These are phyloP conservation scores for Candida insectalens DNA, from an alignment of 805 yeast genomes.

Conservation along the genomic window DNA sequence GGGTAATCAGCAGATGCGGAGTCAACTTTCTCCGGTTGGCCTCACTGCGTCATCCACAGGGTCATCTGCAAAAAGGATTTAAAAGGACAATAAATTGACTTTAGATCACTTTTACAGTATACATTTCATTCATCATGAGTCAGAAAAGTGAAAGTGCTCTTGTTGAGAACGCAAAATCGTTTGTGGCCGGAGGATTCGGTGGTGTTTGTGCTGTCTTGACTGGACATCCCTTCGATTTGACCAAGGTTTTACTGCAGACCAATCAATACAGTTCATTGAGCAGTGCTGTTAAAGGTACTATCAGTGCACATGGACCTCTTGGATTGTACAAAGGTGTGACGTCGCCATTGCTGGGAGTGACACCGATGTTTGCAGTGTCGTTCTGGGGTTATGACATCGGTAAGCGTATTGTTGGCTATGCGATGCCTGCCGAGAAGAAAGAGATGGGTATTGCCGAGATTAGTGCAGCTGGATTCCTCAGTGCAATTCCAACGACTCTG, in stretches of 20 bases:
- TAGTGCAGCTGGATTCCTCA: conserved; percentile 86
- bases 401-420: conserved; percentile 53
- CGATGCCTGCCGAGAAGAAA: conserved; percentile 19
- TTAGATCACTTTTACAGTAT: too few species aligned
- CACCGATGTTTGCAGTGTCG: conserved; percentile 97
- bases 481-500: conserved; percentile 90
- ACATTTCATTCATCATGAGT: too few species aligned
- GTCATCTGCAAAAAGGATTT: too few species aligned
- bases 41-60: too few species aligned
- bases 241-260: conserved; percentile 88
- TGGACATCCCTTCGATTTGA: conserved; percentile 93
- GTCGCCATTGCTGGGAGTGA: conserved; percentile 93
- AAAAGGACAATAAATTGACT: too few species aligned
- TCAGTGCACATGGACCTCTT: conserved; percentile 61
- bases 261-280: conserved; percentile 53
- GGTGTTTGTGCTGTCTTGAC: conserved; percentile 93
- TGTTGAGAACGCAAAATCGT: conserved; percentile 76
- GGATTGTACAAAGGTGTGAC: conserved; percentile 92
- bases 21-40: too few species aligned
- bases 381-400: conserved; percentile 98
- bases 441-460: conserved; percentile 58
- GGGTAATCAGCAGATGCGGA: too few species aligned
- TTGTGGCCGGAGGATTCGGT: conserved; percentile 92
- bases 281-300: conserved; percentile 59
- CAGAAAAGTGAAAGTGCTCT: conserved; percentile 25